Base-by-base conservation (phyloP, 2,329 filamentous ascomycete genomes). In the Aspergillus sp. region DNA sequence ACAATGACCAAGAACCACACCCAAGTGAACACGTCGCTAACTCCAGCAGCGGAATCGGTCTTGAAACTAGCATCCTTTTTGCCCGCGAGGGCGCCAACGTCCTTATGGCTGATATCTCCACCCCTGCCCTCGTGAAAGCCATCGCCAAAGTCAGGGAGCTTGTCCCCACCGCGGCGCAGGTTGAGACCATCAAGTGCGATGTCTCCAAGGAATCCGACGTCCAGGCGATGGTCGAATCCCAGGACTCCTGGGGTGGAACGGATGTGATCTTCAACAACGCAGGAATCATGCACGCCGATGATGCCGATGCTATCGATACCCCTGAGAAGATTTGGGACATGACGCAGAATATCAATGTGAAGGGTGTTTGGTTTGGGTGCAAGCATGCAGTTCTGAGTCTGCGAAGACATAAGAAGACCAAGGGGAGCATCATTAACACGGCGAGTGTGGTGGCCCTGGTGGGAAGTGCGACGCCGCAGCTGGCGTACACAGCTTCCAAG, bases 341-440 rank as follows among this genome's bases (percentile, higher is more conserved):
- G 65, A 97, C 93, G 4, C 91, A 96, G 61, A 87, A 86, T 73
- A 96, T 96, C 81, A 97, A 97, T 76, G 93, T 96, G 76, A 97
- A 97, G 84, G 93, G 93, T 44, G 93, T 97, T n/a, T 96, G 93
- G 93, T 97, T 86, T 74, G 93, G 93, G 60, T 89, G 87, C 84
- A 97, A 96, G 83, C 91, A 96, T 75, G 91, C 93, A 6, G 87
- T 97, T 27, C 81, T 93, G 51, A 85, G 90, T 45, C 82, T 97
- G 68, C 88, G 92, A 64, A 87, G 86, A 67, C 82, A 96, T 81
- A 84, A 84, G 55, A 97, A 97, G 86, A 85, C 81, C 45, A 85
- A 83, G 67, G 90, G 86, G 52, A 91, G 88, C 76, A 87, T 97
- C 76, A 93, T 96, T 83, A 96, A 96, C 82, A 96, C 91, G 3